Evolutionary conservation across 2,329 filamentous ascomycete species (phyloP).

Genomic region (Botryotinia narcissicola): DNA sequence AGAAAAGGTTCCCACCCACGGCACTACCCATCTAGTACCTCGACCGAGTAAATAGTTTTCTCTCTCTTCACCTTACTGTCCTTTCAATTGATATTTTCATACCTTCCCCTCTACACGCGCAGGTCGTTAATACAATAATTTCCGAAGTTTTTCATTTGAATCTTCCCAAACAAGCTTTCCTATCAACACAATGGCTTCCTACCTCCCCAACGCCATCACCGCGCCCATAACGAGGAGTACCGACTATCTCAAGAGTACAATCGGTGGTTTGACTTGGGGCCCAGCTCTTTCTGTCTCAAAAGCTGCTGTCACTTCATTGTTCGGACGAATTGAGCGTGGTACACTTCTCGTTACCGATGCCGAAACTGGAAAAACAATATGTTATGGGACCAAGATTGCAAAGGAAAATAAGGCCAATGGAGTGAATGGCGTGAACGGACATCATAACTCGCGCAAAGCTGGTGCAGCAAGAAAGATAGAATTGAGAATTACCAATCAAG

Average conservation of each 20-base stretch:
- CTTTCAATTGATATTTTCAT: neutral
- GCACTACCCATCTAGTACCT: neutral
- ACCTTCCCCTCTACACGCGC: neutral
- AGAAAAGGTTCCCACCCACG: neutral
- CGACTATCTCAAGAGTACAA: constrained; percentile 42
- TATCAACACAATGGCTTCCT: constrained; percentile 34
- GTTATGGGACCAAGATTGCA: constrained; percentile 49
- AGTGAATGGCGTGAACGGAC: constrained; percentile 26
- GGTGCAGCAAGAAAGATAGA: constrained; percentile 47
- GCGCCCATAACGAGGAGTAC: constrained; percentile 41
- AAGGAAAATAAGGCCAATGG: constrained; percentile 39
- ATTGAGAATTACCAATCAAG: constrained; percentile 60
- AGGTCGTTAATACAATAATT: constrained; percentile 1
- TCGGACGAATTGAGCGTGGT: constrained; percentile 49
- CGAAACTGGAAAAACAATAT: constrained; percentile 42
- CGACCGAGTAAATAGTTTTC: neutral
- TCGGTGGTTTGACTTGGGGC: constrained; percentile 47
- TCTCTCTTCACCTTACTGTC: neutral
- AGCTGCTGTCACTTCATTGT: constrained; percentile 45
- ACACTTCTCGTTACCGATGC: constrained; percentile 51
- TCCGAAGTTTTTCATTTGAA: neutral
- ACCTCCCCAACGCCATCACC: constrained; percentile 42
- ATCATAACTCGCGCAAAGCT: constrained; percentile 41
- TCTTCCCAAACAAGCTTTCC: neutral
- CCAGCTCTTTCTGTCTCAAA: constrained; percentile 43